Conservation (phyloP, 176 grass and related monocot genomes). For the Coix lacrymajobi region DNA sequence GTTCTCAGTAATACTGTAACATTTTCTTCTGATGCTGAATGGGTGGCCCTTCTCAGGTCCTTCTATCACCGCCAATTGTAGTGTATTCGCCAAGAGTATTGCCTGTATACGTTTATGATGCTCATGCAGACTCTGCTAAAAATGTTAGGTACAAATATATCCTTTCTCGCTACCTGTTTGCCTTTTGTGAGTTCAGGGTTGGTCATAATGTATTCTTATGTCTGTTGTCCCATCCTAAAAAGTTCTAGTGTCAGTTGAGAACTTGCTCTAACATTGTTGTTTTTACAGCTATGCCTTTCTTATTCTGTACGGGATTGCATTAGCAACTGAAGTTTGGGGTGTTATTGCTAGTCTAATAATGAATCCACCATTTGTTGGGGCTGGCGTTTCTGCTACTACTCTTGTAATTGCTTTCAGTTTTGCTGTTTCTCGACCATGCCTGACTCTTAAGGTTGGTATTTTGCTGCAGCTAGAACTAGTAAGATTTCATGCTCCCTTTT, state of each 20-base stretch:
- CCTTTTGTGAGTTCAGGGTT: conserved; percentile 15
- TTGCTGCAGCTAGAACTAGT: neutral
- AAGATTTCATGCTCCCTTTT: conserved; percentile 3
- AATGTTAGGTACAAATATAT: conserved; percentile 79
- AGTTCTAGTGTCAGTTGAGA: conserved; percentile 14
- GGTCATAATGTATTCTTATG: conserved; percentile 12
- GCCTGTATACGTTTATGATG: conserved; percentile 98
- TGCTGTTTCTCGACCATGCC: conserved; percentile 85
- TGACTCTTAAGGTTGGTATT: conserved; percentile 85
- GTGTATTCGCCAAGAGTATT: conserved; percentile 97
- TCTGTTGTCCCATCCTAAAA: conserved; percentile 23
- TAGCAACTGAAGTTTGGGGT: conserved; percentile 94
- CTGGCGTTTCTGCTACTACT: conserved; percentile 79
- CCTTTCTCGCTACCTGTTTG: conserved; percentile 6
- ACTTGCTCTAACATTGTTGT: conserved; percentile 23
- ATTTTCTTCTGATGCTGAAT: neutral
- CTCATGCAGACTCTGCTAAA: conserved; percentile 99
- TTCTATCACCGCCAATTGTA: conserved; percentile 94
- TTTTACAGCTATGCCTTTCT: conserved; percentile 87
- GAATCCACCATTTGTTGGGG: conserved; percentile 84
- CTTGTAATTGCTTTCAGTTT: conserved; percentile 97
- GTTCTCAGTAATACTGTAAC: neutral
- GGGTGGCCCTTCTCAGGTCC: conserved; percentile 57
- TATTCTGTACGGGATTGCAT: conserved; percentile 83
- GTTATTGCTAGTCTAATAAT: conserved; percentile 93